Percentiles rank a stretch among this genome's conserved stretches.
Evolutionary conservation across 768 basidiomycete genomes (phyloP).

Genomic region (Leucosporidium yakuticum): DNA sequence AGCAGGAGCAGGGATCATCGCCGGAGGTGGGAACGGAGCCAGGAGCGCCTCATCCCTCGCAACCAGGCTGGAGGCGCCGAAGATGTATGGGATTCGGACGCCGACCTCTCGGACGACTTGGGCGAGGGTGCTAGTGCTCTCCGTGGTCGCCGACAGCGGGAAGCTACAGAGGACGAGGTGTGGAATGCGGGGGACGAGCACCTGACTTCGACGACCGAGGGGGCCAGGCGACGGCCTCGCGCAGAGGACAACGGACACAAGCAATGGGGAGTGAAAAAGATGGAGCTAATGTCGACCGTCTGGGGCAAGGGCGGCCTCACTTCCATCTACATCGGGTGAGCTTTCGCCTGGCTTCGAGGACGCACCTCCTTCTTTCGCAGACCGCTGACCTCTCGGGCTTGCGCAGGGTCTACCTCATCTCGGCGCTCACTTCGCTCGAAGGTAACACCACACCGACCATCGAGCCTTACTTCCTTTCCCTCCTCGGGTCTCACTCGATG

Average conservation of each 20-base stretch:
- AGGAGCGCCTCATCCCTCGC: conserved; percentile 12
- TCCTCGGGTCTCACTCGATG: conserved; percentile 35
- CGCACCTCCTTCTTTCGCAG: neutral
- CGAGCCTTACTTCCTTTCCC: conserved; percentile 39
- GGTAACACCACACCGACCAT: conserved; percentile 36
- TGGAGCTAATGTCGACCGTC: conserved; percentile 29
- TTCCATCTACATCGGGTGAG: conserved; percentile 33
- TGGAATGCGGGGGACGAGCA: conserved; percentile 8
- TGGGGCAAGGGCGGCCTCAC: conserved; percentile 28
- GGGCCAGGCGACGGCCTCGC: neutral
- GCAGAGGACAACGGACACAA: conserved; percentile 11
- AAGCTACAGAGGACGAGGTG: conserved; percentile 2
- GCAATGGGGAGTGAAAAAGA: conserved; percentile 32
- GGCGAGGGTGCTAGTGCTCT: conserved; percentile 2
- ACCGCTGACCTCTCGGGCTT: too few species aligned
- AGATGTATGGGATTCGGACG: conserved; percentile 18
- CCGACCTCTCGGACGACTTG: neutral
- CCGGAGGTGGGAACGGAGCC: conserved; percentile 21
- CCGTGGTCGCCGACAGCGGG: neutral
- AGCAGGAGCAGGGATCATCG: neutral
- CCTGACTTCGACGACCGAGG: neutral
- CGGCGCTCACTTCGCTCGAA: conserved; percentile 34
- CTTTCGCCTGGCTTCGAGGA: neutral
- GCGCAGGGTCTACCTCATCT: conserved; percentile 36
- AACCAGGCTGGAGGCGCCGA: conserved; percentile 6